A percentile compares a stretch with the other conserved stretches of the same genome.
These are phyloP conservation scores for Pleurotus cornucopiae DNA, from an alignment of 768 basidiomycete species.

Conservation along the genomic window DNA sequence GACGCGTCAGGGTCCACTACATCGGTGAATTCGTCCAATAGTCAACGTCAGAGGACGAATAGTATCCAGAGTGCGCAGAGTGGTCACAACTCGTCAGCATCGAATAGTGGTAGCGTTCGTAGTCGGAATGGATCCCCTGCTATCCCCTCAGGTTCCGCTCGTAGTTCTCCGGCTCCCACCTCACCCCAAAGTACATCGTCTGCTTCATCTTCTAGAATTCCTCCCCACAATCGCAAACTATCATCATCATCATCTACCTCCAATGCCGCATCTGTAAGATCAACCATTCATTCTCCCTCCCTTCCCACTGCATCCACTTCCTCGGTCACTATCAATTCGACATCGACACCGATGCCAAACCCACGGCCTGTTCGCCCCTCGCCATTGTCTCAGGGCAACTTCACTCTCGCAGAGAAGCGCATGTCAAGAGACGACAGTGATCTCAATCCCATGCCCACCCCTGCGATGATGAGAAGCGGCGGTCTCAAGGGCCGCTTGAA, in stretches of 20 bases:
- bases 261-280: constrained; percentile 27
- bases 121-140: constrained; percentile 30
- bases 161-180: constrained; percentile 21
- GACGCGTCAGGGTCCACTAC: constrained; percentile 79
- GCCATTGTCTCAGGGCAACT: constrained; percentile 65
- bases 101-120: constrained; percentile 29
- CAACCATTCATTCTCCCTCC: constrained; percentile 29
- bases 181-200: constrained; percentile 6
- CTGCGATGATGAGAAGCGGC: constrained; percentile 45
- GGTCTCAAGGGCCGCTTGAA: constrained; percentile 78
- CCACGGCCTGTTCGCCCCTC: constrained; percentile 53
- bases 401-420: constrained; percentile 63
- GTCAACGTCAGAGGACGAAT: constrained; percentile 63
- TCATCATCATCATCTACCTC: constrained; percentile 50
- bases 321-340: constrained; percentile 22
- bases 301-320: constrained; percentile 28
- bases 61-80: constrained; percentile 63
- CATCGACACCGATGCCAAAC: constrained; percentile 20
- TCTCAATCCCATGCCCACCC: constrained; percentile 46
- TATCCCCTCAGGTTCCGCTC: constrained; percentile 20
- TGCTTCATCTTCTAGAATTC: constrained; percentile 13
- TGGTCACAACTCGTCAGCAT: constrained; percentile 29
- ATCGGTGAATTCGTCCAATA: constrained; percentile 66
- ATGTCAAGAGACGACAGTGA: constrained; percentile 79
- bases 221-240: constrained; percentile 37